Base-by-base conservation (phyloP, 805 yeast species). In the Yamadazyma kitorensis region DNA sequence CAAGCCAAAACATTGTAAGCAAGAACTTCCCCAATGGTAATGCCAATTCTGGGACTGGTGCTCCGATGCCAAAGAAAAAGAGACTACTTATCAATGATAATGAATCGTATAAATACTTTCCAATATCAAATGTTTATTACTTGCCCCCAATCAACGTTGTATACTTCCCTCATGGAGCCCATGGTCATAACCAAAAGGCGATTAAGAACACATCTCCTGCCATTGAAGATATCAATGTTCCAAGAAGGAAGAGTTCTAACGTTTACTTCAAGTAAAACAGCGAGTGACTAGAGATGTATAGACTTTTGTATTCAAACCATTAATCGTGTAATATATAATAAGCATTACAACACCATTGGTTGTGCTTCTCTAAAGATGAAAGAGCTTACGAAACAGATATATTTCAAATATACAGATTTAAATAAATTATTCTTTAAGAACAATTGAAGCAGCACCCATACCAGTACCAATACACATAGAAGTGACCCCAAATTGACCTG, bases 401-500 rank as follows among this genome's bases (percentile, higher is more conserved):
- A n/a, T n/a, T n/a, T n/a, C n/a, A n/a, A n/a, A n/a, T n/a, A n/a
- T n/a, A n/a, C n/a, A n/a, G n/a, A n/a, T 12, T 6, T 20, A 5
- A 6, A 8, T 24, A 23, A 23, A 8, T 56, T 71, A 87, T 68
- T 91, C 98, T 52, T 74, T 82, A 27, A 86, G 73, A 49, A 91
- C 74, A 28, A 89, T 70, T 10, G 91, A 83, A 30, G 98, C 98
- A 21, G 97, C 96, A 46, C 98, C 98, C 95, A 89, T 91, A 50
- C 98, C 98, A 22, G 97, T 87, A 52, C 98, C 98, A 46, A 91
- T 81, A 70, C 98, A 91, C 98, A 91, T 91, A 44, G 95, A 83
- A 9, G 94, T 85, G 34, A 91, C 81, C 46, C 98, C 98, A 45
- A 88, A 64, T 67, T 88, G 80, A 41, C 91, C 94, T 17, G 75